Evolutionary conservation across 2,329 filamentous ascomycete genomes (phyloP).

Genomic region (Pezicula neosporulosa): DNA sequence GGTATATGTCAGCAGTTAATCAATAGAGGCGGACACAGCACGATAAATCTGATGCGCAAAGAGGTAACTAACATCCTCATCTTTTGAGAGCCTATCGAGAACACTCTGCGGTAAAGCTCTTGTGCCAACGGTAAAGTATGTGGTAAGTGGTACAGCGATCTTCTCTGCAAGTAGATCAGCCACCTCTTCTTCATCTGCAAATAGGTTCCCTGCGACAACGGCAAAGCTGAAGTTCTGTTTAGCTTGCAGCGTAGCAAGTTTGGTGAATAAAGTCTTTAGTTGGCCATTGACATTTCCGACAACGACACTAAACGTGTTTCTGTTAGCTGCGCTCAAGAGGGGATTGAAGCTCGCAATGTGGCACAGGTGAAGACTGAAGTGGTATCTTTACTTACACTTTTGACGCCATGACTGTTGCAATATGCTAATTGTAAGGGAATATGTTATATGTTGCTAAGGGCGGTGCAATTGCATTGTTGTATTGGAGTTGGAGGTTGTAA

Average conservation of each 20-base stretch:
- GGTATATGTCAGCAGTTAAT: constrained; percentile 6
- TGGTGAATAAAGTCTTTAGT: constrained; percentile 71
- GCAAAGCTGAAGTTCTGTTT: constrained; percentile 90
- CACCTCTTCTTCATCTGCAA: constrained; percentile 58
- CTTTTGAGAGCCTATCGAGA: constrained; percentile 68
- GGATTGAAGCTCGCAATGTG: not conserved
- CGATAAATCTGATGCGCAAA: too few species aligned
- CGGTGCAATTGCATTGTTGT: not conserved
- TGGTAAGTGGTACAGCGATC: constrained; percentile 73
- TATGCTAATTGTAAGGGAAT: not conserved
- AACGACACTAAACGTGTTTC: constrained; percentile 59
- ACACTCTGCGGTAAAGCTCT: constrained; percentile 68
- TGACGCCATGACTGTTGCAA: constrained; percentile 42
- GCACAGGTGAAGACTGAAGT: not conserved
- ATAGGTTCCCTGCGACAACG: constrained; percentile 81
- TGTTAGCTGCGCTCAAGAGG: not conserved
- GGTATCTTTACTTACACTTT: constrained; percentile 16
- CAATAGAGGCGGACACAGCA: too few species aligned
- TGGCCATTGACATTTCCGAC: constrained; percentile 81
- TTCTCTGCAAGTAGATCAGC: constrained; percentile 67
- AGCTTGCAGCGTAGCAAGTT: constrained; percentile 73
- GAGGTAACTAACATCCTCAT: constrained; percentile 47
- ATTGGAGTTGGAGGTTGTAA: not conserved
- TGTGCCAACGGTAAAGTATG: constrained; percentile 84
- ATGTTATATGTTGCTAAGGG: not conserved